Evolutionary conservation across 2,329 filamentous ascomycete species (phyloP), one percentile per base, ranked within the genome.

Genomic region (Phialophora tarda): DNA sequence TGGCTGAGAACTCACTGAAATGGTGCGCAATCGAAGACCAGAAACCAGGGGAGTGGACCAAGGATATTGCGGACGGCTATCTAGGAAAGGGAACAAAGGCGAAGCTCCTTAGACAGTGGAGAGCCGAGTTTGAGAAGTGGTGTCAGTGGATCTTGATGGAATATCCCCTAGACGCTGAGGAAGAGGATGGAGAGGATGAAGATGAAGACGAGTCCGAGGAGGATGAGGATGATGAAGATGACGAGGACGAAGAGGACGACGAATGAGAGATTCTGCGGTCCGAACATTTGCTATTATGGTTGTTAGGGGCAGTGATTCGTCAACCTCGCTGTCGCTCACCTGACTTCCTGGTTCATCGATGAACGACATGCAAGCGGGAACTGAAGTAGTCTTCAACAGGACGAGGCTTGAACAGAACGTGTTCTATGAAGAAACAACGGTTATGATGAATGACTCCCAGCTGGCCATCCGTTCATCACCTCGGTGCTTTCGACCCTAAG

Each of bases 1-100:
- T 99, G 72, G 94, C 93, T 0, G 93, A 98, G 83, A 98, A 97
- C 75, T 96, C 92, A 71, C 88, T 98, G 53, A 85, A 91, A 48
- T 98, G 92, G 92, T 90, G 92, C 8, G 90, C 89, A 24, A 96
- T 93, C 73, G 92, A 96, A 75, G 93, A 97, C 72, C 88, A 92
- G 76, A 84, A 79, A 23, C 78, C 85, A 11, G 85, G 87, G 7
- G 86, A 89, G 54, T 97, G 93, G 92, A 78, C 84, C 24, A 83
- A 86, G 62, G 91, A 88, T 63, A 84, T 97, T 70, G 89, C 86
- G 65, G 87, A 90, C 69, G 93, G 92, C 0, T 88, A 89, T 51
- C 81, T 90, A 68, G 93, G 92, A 1, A 81, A 82, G 56, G 88
- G 91, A 0, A 72, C 90, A 61, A 90, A 95, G 76, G 91, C 91